A percentile compares a stretch with the other conserved stretches of the same genome.
phyloP scores from a whole-genome alignment of 192 early-diverging fungal genomes.

The Paraglomus occultum region DNA sequence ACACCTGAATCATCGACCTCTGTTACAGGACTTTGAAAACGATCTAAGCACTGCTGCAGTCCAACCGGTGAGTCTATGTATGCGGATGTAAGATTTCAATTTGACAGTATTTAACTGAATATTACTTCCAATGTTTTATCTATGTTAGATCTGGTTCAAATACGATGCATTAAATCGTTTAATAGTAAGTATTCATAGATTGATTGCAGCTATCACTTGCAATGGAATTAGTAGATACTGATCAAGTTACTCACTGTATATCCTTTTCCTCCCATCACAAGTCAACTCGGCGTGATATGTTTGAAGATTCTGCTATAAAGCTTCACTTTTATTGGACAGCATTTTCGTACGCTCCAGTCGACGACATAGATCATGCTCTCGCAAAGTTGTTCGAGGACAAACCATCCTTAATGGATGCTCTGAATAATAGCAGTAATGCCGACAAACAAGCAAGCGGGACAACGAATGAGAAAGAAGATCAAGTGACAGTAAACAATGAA shows the following conservation, averaged over 20 bases:
- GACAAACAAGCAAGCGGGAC: no score
- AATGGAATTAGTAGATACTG: no score
- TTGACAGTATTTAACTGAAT: neutral
- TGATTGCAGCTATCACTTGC: no score
- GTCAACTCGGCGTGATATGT: neutral
- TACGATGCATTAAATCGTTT: conserved; percentile 2
- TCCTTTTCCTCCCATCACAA: no score
- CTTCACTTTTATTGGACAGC: conserved; percentile 27
- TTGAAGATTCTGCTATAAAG: conserved; percentile 17
- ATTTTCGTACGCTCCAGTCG: neutral
- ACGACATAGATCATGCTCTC: conserved; percentile 24
- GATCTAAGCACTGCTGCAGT: conserved; percentile 21
- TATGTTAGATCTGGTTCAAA: conserved; percentile 19
- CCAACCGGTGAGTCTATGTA: conserved; percentile 22
- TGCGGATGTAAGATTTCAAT: neutral
- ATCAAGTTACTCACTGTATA: no score
- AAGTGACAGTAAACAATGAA: no score
- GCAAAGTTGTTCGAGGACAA: conserved; percentile 20
- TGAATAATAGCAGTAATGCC: no score
- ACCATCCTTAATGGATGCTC: neutral
- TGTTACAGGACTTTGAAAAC: conserved; percentile 12
- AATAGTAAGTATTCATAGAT: neutral
- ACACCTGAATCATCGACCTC: neutral
- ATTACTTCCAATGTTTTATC: neutral
- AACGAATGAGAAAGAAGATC: no score